Evolutionary conservation across 129 eudicot genomes (phyloP).

Genomic region (Silybum marianum): DNA sequence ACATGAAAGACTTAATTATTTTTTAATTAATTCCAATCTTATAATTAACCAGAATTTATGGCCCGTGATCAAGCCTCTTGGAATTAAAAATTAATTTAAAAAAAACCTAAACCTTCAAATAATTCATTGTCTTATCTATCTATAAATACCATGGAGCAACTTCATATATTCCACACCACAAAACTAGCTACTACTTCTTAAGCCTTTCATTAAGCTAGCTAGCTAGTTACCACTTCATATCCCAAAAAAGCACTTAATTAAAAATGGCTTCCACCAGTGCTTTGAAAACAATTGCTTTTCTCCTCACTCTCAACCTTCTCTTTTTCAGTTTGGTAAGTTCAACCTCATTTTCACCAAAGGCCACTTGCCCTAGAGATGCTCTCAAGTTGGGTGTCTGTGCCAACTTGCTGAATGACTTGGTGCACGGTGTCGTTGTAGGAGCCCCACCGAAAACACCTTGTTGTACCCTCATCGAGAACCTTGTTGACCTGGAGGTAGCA

Average conservation of each 20-base stretch:
- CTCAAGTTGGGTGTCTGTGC: slow-evolving; percentile 48
- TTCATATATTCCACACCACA: neutral
- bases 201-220: neutral
- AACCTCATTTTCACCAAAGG: neutral
- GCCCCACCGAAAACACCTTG: slow-evolving; percentile 45
- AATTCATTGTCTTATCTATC: neutral
- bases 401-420: slow-evolving; percentile 30
- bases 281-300: neutral
- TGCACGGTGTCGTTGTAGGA: slow-evolving; percentile 27
- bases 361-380: slow-evolving; percentile 45
- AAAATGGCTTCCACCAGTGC: slow-evolving; percentile 1
- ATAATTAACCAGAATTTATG: too few relatives aligned
- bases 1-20: too few relatives aligned
- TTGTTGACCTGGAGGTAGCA: slow-evolving; percentile 61
- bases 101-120: neutral
- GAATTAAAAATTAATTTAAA: neutral
- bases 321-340: neutral
- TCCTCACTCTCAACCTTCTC: slow-evolving; percentile 4
- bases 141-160: neutral
- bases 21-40: too few relatives aligned
- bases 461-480: slow-evolving; percentile 47
- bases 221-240: neutral
- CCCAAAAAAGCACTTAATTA: neutral
- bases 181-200: neutral
- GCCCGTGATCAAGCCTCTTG: neutral